These are phyloP conservation scores for Penicillium sclerotiorum DNA, from an alignment of 2,329 filamentous ascomycete genomes.

Conservation along the genomic window DNA sequence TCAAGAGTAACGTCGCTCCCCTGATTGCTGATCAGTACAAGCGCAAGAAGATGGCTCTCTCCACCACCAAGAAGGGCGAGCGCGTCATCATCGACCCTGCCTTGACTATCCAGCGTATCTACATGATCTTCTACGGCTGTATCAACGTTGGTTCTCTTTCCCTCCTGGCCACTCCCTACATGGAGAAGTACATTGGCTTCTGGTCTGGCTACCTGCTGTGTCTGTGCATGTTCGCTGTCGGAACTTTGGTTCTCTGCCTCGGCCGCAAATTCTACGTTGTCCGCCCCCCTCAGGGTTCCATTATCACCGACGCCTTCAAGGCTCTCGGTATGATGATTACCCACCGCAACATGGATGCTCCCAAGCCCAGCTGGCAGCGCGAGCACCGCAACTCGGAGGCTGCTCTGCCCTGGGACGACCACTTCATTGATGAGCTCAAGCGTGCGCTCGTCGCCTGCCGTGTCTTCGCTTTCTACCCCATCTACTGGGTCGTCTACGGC, in stretches of 20 bases:
- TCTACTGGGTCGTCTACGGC: slow-evolving; percentile 69
- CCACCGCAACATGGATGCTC: slow-evolving; percentile 59
- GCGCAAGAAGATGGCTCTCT: slow-evolving; percentile 55
- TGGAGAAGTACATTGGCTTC: slow-evolving; percentile 69
- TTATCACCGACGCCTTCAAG: slow-evolving; percentile 68
- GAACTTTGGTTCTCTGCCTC: slow-evolving; percentile 57
- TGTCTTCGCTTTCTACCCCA: slow-evolving; percentile 70
- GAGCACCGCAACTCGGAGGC: slow-evolving; percentile 49
- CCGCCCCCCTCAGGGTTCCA: slow-evolving; percentile 60
- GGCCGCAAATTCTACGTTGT: slow-evolving; percentile 51
- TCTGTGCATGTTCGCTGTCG: slow-evolving; percentile 65
- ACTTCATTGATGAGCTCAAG: slow-evolving; percentile 73
- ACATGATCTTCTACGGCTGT: slow-evolving; percentile 74
- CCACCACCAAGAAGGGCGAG: slow-evolving; percentile 49
- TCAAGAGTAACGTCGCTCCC: slow-evolving; percentile 67
- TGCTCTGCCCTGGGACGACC: slow-evolving; percentile 64
- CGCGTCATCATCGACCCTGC: slow-evolving; percentile 67
- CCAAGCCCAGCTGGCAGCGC: slow-evolving; percentile 67
- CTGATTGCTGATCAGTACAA: slow-evolving; percentile 68
- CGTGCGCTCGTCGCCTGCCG: slow-evolving; percentile 68
- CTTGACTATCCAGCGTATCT: slow-evolving; percentile 68
- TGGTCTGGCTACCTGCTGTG: slow-evolving; percentile 66
- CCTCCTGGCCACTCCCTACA: slow-evolving; percentile 66
- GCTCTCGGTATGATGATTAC: slow-evolving; percentile 59
- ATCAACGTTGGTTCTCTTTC: slow-evolving; percentile 75